A percentile compares a stretch with the other conserved stretches of the same genome.
These are phyloP conservation scores for Dalbergia cochinchinensis DNA, from an alignment of 306 rosid genomes.

Conservation along the genomic window DNA sequence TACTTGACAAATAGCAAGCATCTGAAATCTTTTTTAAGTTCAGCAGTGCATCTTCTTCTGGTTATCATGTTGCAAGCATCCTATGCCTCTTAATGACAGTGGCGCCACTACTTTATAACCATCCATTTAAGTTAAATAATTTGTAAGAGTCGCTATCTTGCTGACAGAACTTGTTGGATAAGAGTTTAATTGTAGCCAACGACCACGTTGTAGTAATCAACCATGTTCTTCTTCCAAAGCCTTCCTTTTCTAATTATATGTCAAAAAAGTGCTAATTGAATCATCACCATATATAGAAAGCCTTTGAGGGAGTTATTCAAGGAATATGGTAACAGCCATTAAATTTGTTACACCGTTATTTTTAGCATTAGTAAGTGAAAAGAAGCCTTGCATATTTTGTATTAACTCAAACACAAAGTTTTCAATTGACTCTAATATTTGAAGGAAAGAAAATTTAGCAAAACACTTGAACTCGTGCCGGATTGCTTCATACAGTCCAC, in stretches of 20 bases:
- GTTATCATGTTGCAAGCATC: slow-evolving; percentile 34
- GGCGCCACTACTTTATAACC: slow-evolving; percentile 20
- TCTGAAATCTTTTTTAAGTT: background rate
- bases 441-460: too few relatives aligned
- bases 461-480: too few relatives aligned
- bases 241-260: background rate
- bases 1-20: slow-evolving; percentile 32
- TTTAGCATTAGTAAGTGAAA: background rate
- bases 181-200: background rate
- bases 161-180: background rate
- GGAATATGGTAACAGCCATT: background rate
- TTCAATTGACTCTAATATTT: background rate
- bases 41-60: background rate
- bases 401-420: background rate
- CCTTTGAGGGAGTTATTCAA: background rate
- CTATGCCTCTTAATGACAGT: slow-evolving; percentile 17
- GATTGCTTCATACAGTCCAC: too few relatives aligned
- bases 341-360: background rate
- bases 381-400: background rate
- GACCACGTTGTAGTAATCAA: slow-evolving; percentile 15
- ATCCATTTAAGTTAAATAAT: background rate
- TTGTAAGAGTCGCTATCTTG: background rate
- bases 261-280: background rate
- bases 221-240: background rate
- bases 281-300: background rate